Base-by-base conservation (phyloP, 148 eudicot species). In the Spergularia bocconei region DNA sequence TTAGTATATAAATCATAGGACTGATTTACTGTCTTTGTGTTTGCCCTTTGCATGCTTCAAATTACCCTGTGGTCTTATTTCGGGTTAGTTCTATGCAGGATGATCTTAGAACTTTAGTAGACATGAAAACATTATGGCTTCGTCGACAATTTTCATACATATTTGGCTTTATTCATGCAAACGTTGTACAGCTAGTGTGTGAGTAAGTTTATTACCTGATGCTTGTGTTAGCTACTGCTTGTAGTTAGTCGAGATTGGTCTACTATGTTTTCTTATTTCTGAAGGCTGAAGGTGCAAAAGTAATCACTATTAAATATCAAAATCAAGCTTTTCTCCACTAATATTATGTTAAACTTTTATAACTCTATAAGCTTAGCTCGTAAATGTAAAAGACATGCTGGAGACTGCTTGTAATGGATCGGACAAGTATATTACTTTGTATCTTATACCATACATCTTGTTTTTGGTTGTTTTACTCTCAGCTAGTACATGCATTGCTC, bases 81-180 rank as follows among this genome's bases (percentile, higher is more conserved):
- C 33, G 23, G 36, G 61, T 75, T 62, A 39, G 55, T 66, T 57
- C 56, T 25, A 62, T 77, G 62, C 68, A 90, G 91, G 85, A 75
- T 53, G 83, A 79, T 70, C 79, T 81, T 17, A 84, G 76, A 54
- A 77, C 80, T 11, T 79, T 90, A 74, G 81, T 81, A 19, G 91
- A 88, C 76, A 85, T 90, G 90, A 93, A 89, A 86, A 85, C 71
- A 66, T 55, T 91, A 23, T 93, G 98, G 98, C 88, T 84, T 82
- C 78, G 82, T 21, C 86, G 84, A 61, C 89, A 89, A 77, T 89
- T 93, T 78, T 85, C 98, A 63, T 90, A 78, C 77, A 84, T 93
- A 68, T 93, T 86, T 74, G 96, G 84, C 87, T 36, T 80, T 84
- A 72, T 86, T 89, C 79, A 88, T 90, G 89, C 98, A 90, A 74